These are phyloP conservation scores for Heliamphora exappendiculata DNA, from an alignment of 148 eudicot genomes.

Conservation along the genomic window DNA sequence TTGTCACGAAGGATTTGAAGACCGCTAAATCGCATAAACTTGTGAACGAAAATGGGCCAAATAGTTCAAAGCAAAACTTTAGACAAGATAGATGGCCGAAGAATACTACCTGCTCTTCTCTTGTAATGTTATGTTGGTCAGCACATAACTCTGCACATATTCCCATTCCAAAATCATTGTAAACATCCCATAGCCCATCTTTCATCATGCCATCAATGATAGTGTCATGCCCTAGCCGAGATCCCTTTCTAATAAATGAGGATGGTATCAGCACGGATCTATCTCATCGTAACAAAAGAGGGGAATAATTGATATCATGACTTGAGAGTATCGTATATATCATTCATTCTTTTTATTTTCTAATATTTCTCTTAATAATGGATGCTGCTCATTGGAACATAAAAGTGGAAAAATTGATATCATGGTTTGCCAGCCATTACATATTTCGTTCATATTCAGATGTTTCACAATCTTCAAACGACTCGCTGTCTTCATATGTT, in stretches of 20 bases:
- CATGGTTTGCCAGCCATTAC: neutral
- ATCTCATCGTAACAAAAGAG: neutral
- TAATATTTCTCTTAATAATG: too few relatives aligned
- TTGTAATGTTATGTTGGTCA: conserved; percentile 48
- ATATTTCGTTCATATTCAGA: neutral
- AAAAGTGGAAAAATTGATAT: neutral
- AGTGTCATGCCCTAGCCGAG: conserved; percentile 89
- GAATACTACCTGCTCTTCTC: conserved; percentile 71
- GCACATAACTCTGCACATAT: conserved; percentile 91
- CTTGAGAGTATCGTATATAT: neutral
- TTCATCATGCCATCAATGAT: conserved; percentile 90
- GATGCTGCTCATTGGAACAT: neutral
- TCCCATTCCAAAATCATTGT: conserved; percentile 97
- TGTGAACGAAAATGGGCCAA: neutral
- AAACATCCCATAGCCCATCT: conserved; percentile 99
- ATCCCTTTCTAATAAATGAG: conserved; percentile 56
- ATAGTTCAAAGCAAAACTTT: neutral
- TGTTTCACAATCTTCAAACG: neutral
- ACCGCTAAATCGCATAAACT: neutral
- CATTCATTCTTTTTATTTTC: too few relatives aligned
- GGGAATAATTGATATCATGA: neutral
- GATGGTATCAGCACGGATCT: neutral
- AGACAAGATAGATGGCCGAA: neutral
- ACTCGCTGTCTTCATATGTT: neutral
- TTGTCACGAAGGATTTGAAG: neutral